phyloP scores from a whole-genome alignment of 257 asterid species.

The Solanum chilense region DNA sequence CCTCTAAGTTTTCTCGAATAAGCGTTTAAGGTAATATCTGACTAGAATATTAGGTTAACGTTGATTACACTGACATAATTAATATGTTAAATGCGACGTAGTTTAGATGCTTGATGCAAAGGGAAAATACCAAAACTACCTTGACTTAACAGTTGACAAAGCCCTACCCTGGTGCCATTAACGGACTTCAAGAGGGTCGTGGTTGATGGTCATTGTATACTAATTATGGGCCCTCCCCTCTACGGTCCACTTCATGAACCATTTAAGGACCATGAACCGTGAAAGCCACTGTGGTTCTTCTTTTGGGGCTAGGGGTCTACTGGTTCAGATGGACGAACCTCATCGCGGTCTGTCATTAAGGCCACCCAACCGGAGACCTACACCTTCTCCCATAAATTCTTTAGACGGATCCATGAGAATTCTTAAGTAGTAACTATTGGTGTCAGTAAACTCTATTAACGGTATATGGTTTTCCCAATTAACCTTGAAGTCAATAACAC shows the following conservation, averaged over 20 bases:
- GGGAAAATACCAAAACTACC: background rate
- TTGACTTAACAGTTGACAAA: background rate
- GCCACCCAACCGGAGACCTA: background rate
- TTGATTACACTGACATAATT: too few relatives aligned
- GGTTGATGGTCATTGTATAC: background rate
- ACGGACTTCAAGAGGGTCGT: too few relatives aligned
- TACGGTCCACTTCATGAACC: background rate
- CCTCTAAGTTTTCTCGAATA: background rate
- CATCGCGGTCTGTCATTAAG: background rate
- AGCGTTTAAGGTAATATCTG: background rate
- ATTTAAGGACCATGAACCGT: too few relatives aligned
- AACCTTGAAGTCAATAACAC: too few relatives aligned
- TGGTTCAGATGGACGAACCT: background rate
- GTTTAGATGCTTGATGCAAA: background rate
- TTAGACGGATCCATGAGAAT: too few relatives aligned
- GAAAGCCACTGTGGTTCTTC: background rate
- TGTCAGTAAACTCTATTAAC: too few relatives aligned
- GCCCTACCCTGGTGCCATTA: too few relatives aligned
- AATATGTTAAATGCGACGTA: too few relatives aligned
- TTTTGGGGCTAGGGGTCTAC: background rate
- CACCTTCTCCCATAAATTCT: too few relatives aligned
- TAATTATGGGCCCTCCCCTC: background rate
- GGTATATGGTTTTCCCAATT: too few relatives aligned
- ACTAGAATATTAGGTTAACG: too few relatives aligned
- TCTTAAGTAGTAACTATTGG: too few relatives aligned